Conservation (phyloP, 2,329 filamentous ascomycete genomes). For the Didymella lethalis region DNA sequence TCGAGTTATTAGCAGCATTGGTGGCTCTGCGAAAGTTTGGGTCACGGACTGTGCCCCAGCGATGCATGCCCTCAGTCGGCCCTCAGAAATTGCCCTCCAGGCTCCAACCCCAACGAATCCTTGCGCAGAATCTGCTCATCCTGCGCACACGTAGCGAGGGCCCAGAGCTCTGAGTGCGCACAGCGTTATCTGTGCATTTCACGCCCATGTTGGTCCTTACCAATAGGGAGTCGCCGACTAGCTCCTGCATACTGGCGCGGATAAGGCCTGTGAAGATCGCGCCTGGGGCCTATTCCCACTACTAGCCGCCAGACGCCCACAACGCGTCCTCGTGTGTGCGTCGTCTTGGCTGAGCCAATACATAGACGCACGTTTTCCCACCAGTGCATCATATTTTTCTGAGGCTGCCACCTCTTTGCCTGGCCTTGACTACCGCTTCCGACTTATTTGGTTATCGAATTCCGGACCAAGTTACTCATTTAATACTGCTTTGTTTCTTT, state of each 20-base stretch:
- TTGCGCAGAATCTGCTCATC: constrained; percentile 18
- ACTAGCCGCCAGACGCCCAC: constrained; percentile 20
- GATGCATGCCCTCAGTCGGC: constrained; percentile 1
- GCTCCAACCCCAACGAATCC: constrained; percentile 14
- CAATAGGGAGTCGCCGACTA: constrained; percentile 22
- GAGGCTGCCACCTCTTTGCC: constrained; percentile 22
- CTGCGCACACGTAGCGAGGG: constrained; percentile 14
- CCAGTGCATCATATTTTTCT: constrained; percentile 29
- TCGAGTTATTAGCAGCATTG: neutral
- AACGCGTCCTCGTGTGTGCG: constrained; percentile 17
- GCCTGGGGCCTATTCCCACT: constrained; percentile 20
- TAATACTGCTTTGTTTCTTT: constrained; percentile 16
- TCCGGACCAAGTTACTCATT: constrained; percentile 13
- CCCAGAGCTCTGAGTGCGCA: constrained; percentile 14
- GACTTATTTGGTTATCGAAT: constrained; percentile 19
- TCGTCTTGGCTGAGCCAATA: constrained; percentile 44
- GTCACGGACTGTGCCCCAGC: constrained; percentile 7
- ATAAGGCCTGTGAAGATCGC: constrained; percentile 25
- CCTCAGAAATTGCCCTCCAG: neutral
- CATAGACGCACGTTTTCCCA: constrained; percentile 45
- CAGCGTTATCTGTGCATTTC: constrained; percentile 22
- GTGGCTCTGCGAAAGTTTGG: constrained; percentile 2
- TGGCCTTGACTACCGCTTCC: constrained; percentile 14
- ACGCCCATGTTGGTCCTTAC: neutral
- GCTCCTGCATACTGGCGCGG: constrained; percentile 21